These are phyloP conservation scores for Naematelia encephala DNA, from an alignment of 768 basidiomycete genomes.

Conservation along the genomic window DNA sequence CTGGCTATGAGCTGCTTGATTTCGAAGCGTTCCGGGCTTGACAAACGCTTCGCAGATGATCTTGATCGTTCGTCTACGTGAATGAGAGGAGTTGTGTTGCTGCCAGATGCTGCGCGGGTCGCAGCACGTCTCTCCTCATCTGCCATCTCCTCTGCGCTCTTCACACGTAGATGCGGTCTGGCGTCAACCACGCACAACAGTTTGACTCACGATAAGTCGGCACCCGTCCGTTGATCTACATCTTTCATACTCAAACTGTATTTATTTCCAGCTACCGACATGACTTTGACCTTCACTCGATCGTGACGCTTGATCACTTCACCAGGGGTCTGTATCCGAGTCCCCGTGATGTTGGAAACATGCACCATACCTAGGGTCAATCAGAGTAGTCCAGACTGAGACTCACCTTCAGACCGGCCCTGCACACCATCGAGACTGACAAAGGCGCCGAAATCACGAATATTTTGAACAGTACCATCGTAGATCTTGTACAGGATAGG, in stretches of 20 bases:
- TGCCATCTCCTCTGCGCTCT: constrained; percentile 81
- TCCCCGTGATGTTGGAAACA: constrained; percentile 80
- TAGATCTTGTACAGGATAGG: constrained; percentile 95
- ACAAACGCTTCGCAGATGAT: constrained; percentile 79
- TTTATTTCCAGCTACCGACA: constrained; percentile 79
- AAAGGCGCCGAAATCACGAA: constrained; percentile 97
- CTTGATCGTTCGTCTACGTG: constrained; percentile 47
- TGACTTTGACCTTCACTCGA: constrained; percentile 89
- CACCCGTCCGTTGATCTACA: constrained; percentile 84
- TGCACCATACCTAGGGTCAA: constrained; percentile 81
- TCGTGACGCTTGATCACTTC: constrained; percentile 84
- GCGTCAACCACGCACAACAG: not conserved
- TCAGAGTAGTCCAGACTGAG: not conserved
- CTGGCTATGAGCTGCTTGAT: constrained; percentile 98
- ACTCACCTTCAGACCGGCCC: constrained; percentile 80
- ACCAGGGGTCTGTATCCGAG: constrained; percentile 77
- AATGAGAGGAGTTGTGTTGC: constrained; percentile 77
- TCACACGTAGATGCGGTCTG: constrained; percentile 82
- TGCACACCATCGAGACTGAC: constrained; percentile 80
- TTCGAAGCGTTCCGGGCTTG: constrained; percentile 97
- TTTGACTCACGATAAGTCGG: constrained; percentile 66
- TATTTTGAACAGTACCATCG: constrained; percentile 71
- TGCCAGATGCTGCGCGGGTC: constrained; percentile 65
- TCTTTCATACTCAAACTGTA: constrained; percentile 95
- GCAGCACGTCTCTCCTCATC: constrained; percentile 70